Conservation (phyloP, 441 rosid genomes). For the Jatropha multifida region DNA sequence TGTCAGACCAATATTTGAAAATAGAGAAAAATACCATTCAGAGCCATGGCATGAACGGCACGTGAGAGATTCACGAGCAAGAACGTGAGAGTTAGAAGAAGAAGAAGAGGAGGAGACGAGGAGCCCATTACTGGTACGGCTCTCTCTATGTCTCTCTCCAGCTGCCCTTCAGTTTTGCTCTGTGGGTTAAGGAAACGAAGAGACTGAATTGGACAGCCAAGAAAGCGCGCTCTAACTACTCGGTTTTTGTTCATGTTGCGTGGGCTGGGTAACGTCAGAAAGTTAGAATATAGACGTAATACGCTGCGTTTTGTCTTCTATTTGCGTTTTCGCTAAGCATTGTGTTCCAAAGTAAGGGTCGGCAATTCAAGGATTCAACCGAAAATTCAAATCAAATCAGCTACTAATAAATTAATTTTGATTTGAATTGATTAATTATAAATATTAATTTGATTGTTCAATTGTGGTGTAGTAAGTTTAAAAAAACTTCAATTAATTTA, state of each 20-base stretch:
- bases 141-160: slow-evolving; percentile 1
- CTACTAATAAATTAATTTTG: no score
- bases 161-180: background rate
- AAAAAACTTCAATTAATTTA: no score
- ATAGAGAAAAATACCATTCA: slow-evolving; percentile 26
- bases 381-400: no score
- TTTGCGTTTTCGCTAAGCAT: background rate
- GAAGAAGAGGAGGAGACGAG: slow-evolving; percentile 7
- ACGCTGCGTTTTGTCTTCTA: background rate
- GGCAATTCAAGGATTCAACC: no score
- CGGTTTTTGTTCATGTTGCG: background rate
- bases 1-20: background rate
- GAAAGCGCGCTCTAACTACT: background rate
- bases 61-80: slow-evolving; percentile 16
- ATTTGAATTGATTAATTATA: no score
- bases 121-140: slow-evolving; percentile 7
- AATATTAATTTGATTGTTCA: no score
- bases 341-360: background rate
- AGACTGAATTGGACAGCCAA: background rate
- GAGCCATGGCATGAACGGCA: slow-evolving; percentile 18
- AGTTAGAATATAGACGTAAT: background rate
- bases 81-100: slow-evolving; percentile 15
- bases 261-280: background rate
- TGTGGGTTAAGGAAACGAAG: background rate
- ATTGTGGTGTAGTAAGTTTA: no score